Base-by-base conservation (phyloP, 2,329 filamentous ascomycete genomes). In the Paecilomyces variotii region DNA sequence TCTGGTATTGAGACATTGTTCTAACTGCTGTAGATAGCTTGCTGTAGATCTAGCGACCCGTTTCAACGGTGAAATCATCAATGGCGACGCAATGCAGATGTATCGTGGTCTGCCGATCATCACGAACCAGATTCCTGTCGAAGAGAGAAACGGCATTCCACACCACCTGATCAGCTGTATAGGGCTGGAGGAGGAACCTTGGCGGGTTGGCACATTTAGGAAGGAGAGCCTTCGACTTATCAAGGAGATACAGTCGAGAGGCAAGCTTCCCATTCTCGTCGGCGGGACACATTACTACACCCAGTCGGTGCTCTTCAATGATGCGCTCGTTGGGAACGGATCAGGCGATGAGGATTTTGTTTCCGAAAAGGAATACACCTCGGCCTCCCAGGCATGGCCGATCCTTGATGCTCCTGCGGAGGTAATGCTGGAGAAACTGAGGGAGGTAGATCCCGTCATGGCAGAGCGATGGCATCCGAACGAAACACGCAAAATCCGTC, bases 51-150 rank as follows among this genome's bases (percentile, higher is more conserved):
- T 99, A 56, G 94, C 95, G 0, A 81, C 81, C 50, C 84, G 82
- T 25, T 92, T 91, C 75, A 87, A 94, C 73, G 94, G 95, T 69
- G 94, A 99, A 74, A 84, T 99, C 56, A 91, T 99, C 76, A 99
- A 99, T 71, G 90, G 90, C 53, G 94, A 99, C 79, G 94, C 94
- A 45, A 96, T 99, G 91, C 94, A 99, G 72, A 86, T 99, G 76
- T 99, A 99, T 73, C 83, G 84, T 56, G 94, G 94, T 2, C 79
- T 99, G 51, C 91, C 94, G 4, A 87, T 97, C 63, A 93, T 97
- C 65, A 99, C 94, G 27, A 99, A 99, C 74, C 96, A 97, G 72
- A 89, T 97, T 59, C 84, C 89, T 0, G 56, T 70, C 0, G 81
- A 85, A 24, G 93, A 97, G 71, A 87, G 86, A 67, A 83, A 87